Evolutionary conservation across 495 filamentous ascomycete genomes (phyloP).

Genomic region (Bathelium albidoporum): DNA sequence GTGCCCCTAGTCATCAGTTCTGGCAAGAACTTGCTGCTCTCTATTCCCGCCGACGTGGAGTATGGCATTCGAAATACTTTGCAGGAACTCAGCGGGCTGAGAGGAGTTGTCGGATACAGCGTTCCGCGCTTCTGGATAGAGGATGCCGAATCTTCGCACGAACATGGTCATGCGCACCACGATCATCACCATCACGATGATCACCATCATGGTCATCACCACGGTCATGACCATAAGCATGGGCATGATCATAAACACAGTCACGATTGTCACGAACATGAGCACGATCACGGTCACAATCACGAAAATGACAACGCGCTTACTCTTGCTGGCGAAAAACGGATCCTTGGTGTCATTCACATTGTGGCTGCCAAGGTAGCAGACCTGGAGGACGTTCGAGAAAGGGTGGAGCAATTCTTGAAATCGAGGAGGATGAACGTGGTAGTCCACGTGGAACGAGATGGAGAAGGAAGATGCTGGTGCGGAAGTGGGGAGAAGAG

Average conservation of each 20-base stretch:
- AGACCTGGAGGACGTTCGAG: slow-evolving; percentile 33
- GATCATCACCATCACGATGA: slow-evolving; percentile 25
- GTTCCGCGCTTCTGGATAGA: slow-evolving; percentile 93
- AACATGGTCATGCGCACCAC: slow-evolving; percentile 18
- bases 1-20: slow-evolving; percentile 79
- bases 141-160: slow-evolving; percentile 44
- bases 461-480: slow-evolving; percentile 31
- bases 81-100: slow-evolving; percentile 67
- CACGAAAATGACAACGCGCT: neutral
- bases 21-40: slow-evolving; percentile 69
- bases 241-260: slow-evolving; percentile 20
- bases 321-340: slow-evolving; percentile 13
- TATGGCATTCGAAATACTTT: slow-evolving; percentile 80
- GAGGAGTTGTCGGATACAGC: slow-evolving; percentile 76
- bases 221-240: slow-evolving; percentile 15
- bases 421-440: slow-evolving; percentile 29
- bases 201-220: slow-evolving; percentile 23
- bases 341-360: slow-evolving; percentile 33
- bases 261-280: slow-evolving; percentile 25
- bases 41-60: slow-evolving; percentile 75
- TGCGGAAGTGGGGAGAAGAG: slow-evolving; percentile 26
- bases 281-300: slow-evolving; percentile 7
- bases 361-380: slow-evolving; percentile 25
- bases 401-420: slow-evolving; percentile 27
- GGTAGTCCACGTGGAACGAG: slow-evolving; percentile 33